These are phyloP conservation scores for Entamoeba nuttalli DNA, from an alignment of 208 protist species.

Conservation along the genomic window DNA sequence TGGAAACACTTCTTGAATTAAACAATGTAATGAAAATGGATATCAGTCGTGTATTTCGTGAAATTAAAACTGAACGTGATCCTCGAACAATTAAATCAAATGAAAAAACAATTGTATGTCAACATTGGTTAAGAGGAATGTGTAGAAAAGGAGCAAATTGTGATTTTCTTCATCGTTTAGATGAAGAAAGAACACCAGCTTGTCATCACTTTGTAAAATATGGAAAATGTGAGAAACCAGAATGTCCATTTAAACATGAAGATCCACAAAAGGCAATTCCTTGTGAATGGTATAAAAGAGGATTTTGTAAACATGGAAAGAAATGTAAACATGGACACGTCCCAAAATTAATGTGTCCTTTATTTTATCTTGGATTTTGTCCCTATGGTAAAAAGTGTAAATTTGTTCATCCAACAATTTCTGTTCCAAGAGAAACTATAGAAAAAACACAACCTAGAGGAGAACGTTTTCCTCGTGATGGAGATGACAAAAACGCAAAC, in stretches of 20 bases:
- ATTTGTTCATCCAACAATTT: background rate
- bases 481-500: too few species aligned
- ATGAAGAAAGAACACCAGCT: slow-evolving; percentile 35
- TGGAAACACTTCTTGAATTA: too few species aligned
- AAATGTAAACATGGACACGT: slow-evolving; percentile 28
- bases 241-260: slow-evolving; percentile 40
- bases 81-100: background rate
- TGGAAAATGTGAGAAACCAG: slow-evolving; percentile 38
- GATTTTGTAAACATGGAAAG: slow-evolving; percentile 40
- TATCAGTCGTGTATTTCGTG: too few species aligned
- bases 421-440: background rate
- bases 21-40: too few species aligned
- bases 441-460: too few species aligned
- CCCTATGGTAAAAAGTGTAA: slow-evolving; percentile 18
- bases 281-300: slow-evolving; percentile 36
- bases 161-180: slow-evolving; percentile 44
- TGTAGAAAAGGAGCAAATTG: slow-evolving; percentile 47
- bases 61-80: background rate
- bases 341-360: slow-evolving; percentile 15
- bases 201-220: slow-evolving; percentile 32
- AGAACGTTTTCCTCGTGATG: too few species aligned
- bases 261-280: slow-evolving; percentile 16
- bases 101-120: slow-evolving; percentile 31
- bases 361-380: slow-evolving; percentile 44
- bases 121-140: slow-evolving; percentile 42